Conservation (phyloP, 352 stramenopile species). For the Globisporangium megalacanthum region DNA sequence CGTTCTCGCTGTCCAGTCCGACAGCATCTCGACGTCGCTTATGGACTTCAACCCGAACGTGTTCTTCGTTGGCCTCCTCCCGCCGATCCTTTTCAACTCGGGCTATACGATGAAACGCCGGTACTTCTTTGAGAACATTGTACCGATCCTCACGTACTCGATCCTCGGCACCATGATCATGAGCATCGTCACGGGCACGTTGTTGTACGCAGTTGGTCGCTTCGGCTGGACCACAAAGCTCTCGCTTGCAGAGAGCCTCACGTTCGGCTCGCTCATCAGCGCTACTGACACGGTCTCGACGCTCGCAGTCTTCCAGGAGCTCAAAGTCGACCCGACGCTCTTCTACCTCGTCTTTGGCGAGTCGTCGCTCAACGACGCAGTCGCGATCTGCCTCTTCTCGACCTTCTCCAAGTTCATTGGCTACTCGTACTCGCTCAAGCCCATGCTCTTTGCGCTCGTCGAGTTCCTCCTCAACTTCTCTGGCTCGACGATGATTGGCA, state of each 20-base stretch:
- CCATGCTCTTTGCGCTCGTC: slow-evolving; percentile 74
- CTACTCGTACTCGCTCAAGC: slow-evolving; percentile 73
- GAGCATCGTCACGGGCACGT: slow-evolving; percentile 75
- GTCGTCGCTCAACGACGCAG: slow-evolving; percentile 92
- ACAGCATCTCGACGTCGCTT: slow-evolving; percentile 60
- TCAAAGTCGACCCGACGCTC: slow-evolving; percentile 86
- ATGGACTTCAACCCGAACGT: slow-evolving; percentile 89
- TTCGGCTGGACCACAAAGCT: slow-evolving; percentile 64
- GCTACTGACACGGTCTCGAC: slow-evolving; percentile 93
- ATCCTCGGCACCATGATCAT: slow-evolving; percentile 89
- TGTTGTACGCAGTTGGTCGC: slow-evolving; percentile 68
- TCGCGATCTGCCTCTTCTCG: slow-evolving; percentile 92
- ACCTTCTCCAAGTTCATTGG: slow-evolving; percentile 91
- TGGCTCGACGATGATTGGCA: slow-evolving; percentile 85
- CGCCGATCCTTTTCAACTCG: slow-evolving; percentile 95
- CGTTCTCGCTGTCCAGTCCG: slow-evolving; percentile 55
- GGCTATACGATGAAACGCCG: slow-evolving; percentile 90
- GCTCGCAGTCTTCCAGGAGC: slow-evolving; percentile 89
- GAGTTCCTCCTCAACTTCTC: slow-evolving; percentile 90
- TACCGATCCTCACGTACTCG: slow-evolving; percentile 86
- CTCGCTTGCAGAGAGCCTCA: slow-evolving; percentile 85
- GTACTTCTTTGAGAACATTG: slow-evolving; percentile 92
- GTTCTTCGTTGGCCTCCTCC: slow-evolving; percentile 92
- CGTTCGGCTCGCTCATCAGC: slow-evolving; percentile 91
- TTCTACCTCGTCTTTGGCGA: slow-evolving; percentile 96